Percentiles rank a stretch among this genome's conserved stretches.
phyloP scores from a whole-genome alignment of 345 rosid species.

The Aquilaria yunnanensis region DNA sequence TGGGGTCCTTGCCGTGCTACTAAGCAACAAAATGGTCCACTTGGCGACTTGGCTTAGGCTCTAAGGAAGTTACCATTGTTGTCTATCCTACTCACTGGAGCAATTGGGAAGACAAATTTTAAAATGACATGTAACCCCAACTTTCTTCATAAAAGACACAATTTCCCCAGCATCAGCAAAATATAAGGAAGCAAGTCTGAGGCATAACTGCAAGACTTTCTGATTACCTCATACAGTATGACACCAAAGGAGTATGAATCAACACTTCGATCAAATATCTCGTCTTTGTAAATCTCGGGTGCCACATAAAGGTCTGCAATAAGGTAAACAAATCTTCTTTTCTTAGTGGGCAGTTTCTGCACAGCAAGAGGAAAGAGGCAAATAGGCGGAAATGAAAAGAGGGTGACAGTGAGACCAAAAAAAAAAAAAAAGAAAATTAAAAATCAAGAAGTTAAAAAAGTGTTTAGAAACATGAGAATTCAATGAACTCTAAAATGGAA shows the following conservation, averaged over 20 bases:
- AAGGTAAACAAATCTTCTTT: slow-evolving; percentile 10
- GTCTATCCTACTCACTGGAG: background rate
- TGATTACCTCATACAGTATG: slow-evolving; percentile 76
- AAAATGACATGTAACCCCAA: too few species aligned
- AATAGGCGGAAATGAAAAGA: too few species aligned
- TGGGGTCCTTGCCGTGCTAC: too few species aligned
- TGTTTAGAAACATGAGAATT: too few species aligned
- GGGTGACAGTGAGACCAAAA: background rate
- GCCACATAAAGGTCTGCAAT: slow-evolving; percentile 63
- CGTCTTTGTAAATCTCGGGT: slow-evolving; percentile 70
- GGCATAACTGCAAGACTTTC: background rate
- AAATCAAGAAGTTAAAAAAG: background rate
- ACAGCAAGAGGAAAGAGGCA: too few species aligned
- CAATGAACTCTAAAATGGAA: too few species aligned
- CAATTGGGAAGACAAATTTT: background rate
- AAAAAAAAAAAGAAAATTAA: background rate
- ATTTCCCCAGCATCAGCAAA: background rate
- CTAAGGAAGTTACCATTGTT: too few species aligned
- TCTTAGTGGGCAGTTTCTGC: too few species aligned
- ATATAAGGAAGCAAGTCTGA: background rate
- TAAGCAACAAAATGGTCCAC: too few species aligned
- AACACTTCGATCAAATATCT: slow-evolving; percentile 60
- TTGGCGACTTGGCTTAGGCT: too few species aligned
- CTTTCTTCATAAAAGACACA: background rate
- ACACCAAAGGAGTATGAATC: slow-evolving; percentile 85